Percentiles rank a stretch among this genome's conserved stretches.
These are phyloP conservation scores for Corymbia calophylla DNA, from an alignment of 441 rosid genomes.

Conservation along the genomic window DNA sequence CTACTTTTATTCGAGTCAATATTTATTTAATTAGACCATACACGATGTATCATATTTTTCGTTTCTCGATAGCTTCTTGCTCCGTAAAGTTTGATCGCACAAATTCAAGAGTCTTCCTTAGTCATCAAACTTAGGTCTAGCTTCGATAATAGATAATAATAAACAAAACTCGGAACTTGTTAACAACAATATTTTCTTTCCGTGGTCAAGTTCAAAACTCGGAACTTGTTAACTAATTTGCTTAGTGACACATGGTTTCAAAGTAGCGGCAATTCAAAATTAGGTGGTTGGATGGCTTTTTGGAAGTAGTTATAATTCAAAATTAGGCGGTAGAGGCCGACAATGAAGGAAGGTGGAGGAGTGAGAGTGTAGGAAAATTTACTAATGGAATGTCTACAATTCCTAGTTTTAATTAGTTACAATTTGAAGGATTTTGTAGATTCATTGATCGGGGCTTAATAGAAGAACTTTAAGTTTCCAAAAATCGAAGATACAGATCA, in stretches of 20 bases:
- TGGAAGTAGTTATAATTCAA: no score
- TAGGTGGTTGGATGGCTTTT: no score
- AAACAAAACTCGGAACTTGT: neutral
- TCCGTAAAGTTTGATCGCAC: neutral
- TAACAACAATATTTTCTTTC: neutral
- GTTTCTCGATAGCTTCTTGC: neutral
- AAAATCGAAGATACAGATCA: no score
- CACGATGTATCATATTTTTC: neutral
- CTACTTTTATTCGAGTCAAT: neutral
- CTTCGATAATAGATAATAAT: neutral
- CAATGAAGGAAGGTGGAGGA: no score
- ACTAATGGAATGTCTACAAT: no score
- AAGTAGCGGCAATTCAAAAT: no score
- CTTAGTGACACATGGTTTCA: no score
- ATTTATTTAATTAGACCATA: neutral
- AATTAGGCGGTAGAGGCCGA: no score
- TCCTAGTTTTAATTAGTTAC: accelerated
- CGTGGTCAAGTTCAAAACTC: neutral
- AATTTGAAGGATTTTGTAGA: neutral
- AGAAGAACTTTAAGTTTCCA: neutral
- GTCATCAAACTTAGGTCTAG: neutral
- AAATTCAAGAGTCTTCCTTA: neutral
- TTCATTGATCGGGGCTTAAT: neutral
- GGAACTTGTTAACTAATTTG: no score
- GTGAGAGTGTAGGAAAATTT: no score